Base-by-base conservation (phyloP, 139 green algal species). In the Eudorina sp. region DNA sequence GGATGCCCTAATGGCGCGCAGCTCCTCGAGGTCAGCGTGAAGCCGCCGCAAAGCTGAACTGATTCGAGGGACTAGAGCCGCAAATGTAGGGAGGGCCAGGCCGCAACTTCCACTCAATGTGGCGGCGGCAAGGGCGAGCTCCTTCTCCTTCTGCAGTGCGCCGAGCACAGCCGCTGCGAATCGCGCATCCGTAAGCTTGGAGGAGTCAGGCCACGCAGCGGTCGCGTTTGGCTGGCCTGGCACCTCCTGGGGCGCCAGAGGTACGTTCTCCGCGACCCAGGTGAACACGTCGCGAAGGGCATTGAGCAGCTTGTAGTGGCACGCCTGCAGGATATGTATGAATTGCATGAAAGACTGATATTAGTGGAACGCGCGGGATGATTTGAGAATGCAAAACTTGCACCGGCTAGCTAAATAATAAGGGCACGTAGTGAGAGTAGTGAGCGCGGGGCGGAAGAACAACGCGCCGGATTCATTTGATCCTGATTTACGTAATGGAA, bases 181-280 rank as follows among this genome's bases (percentile, higher is more conserved):
- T 8, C 53, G 36, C 19, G 55, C n/a, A 48, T 66, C 48, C 38
- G 75, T 27, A 5, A 68, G 21, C 21, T 38, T 25, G n/a, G 41
- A 29, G 21, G 7, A 9, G 53, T 85, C 78, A 4, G 53, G 78
- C 78, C 58, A 74, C 23, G 58, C 55, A 11, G 25, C 78, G 1
- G 23, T 41, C 2, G 55, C 78, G 2, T 34, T 11, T 19, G 78
- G 78, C 78, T 75, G 78, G 19, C 40, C 78, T 19, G 38, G 23
- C 25, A 85, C 41, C 27, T 85, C 18, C 53, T 74, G 55, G 25
- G 36, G 25, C 38, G 4, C 18, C 40, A 74, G 55, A 7, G 78
- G 55, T 31, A 74, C 19, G 55, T 85, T 55, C 55, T 74, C 40
- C 9, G 21, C 11, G 11, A 74, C 78, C 78, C 78, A 85, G 36